These are phyloP conservation scores for Microbotryum intermedium DNA, from an alignment of 1,284 basidiomycete species.

Conservation along the genomic window DNA sequence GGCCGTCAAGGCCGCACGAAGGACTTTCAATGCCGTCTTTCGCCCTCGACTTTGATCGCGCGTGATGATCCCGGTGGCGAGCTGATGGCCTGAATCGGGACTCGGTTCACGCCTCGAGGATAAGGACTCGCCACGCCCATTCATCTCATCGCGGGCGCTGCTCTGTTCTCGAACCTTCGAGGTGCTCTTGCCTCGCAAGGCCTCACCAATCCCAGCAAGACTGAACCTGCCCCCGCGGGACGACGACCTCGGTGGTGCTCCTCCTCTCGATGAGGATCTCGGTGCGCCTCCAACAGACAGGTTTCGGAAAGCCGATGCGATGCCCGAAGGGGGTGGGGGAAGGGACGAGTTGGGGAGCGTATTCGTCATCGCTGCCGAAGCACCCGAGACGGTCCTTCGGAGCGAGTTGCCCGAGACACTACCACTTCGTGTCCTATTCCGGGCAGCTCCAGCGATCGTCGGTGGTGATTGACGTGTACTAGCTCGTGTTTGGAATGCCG, in stretches of 20 bases:
- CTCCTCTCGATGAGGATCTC: background rate
- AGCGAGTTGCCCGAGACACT: background rate
- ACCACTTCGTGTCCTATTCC: background rate
- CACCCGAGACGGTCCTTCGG: background rate
- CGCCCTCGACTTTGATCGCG: conserved; percentile 39
- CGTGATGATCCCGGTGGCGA: conserved; percentile 7
- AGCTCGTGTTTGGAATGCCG: conserved; percentile 6
- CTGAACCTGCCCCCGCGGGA: conserved; percentile 11
- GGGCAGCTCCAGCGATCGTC: background rate
- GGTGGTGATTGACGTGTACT: background rate
- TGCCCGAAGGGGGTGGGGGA: background rate
- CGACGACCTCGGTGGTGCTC: background rate
- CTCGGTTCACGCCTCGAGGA: conserved; percentile 5
- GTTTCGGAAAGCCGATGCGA: conserved; percentile 5
- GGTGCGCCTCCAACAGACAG: background rate
- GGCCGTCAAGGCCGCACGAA: conserved; percentile 38
- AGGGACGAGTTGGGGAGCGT: background rate
- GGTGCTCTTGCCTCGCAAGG: conserved; percentile 23
- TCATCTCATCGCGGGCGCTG: background rate
- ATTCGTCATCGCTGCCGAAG: too few relatives aligned
- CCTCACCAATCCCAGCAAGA: conserved; percentile 19
- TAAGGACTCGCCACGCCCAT: background rate
- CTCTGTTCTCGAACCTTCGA: conserved; percentile 5
- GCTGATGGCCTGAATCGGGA: conserved; percentile 21
- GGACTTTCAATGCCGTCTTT: conserved; percentile 40